Evolutionary conservation across 2,329 filamentous ascomycete genomes (phyloP), one percentile per base, ranked within the genome.

Genomic region (Trichoderma sp.): DNA sequence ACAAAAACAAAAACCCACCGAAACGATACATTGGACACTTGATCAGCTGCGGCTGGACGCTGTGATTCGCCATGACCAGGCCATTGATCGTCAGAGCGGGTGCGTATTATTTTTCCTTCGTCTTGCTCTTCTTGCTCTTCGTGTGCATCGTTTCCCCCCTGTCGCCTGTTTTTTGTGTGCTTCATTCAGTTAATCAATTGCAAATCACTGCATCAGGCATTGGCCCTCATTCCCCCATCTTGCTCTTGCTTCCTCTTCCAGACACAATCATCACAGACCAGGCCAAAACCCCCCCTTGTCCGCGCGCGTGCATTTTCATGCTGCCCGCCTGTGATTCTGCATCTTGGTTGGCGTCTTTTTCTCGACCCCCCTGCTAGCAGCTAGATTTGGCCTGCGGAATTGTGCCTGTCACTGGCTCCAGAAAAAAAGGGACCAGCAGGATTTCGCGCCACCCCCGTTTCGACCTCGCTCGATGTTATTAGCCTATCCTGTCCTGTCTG

Each of bases 31-130:
- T 23, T 3, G 47, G 11, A 53, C 30, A n/a, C 26, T 50, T 43
- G 23, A 32, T 55, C 28, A 55, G 63, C 30, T 55, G 43, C 32
- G 36, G 34, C 30, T 39, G 47, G 65, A 61, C 63, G 71, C 71
- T 61, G 59, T 65, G 73, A 71, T 62, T 73, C 83, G 85, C 76
- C 77, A 89, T 89, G 87, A 87, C 87, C 78, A 86, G 87, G 81
- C 87, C 87, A 77, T 84, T 85, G 76, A 88, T 89, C 76, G 84
- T 89, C 81, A 86, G 87, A 79, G 87, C 87, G 79, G 87, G 87
- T 89, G 87, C 77, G 87, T 88, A 82, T 32, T 34, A 64, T 43
- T 30, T n/a, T 8, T 23, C 17, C 12, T 34, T 32, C 30, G 47
- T 23, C 8, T 50, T 47, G 9, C 12, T 63, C 26, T 17, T 20